Percentiles rank a stretch among this genome's conserved stretches.
Evolutionary conservation across 352 stramenopile species (phyloP).

Genomic region (Sclerospora graminicola): DNA sequence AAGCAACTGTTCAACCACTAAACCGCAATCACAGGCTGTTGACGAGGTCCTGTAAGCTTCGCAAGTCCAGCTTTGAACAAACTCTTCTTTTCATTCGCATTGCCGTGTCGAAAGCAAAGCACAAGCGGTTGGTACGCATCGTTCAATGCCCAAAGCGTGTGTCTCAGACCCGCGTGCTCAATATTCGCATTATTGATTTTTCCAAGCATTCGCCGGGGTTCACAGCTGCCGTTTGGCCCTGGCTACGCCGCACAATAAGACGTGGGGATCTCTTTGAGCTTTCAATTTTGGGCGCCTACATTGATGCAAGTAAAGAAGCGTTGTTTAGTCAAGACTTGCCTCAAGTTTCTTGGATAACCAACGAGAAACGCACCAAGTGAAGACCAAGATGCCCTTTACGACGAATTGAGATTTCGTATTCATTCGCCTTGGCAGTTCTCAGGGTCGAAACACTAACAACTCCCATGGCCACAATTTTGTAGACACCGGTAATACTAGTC

Average conservation of each 20-base stretch:
- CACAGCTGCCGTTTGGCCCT: constrained; percentile 56
- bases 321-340: too few relatives aligned
- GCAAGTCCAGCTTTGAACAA: constrained; percentile 42
- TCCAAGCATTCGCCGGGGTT: constrained; percentile 77
- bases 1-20: constrained; percentile 10
- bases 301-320: too few relatives aligned
- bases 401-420: constrained; percentile 70
- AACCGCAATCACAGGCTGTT: constrained; percentile 35
- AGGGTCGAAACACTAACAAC: constrained; percentile 74
- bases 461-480: constrained; percentile 66
- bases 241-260: constrained; percentile 68
- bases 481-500: constrained; percentile 75
- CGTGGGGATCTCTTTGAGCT: constrained; percentile 40
- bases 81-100: constrained; percentile 66
- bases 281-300: constrained; percentile 33
- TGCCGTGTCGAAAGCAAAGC: constrained; percentile 71
- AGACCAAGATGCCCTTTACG: constrained; percentile 53
- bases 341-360: too few relatives aligned
- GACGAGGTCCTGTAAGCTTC: constrained; percentile 22
- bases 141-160: constrained; percentile 79
- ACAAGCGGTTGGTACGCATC: constrained; percentile 61
- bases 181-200: constrained; percentile 77
- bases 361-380: constrained; percentile 32
- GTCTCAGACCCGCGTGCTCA: constrained; percentile 75
- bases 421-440: constrained; percentile 62